These are phyloP conservation scores for Aspergillus ochraceus DNA, from an alignment of 2,329 filamentous ascomycete genomes.

Conservation along the genomic window DNA sequence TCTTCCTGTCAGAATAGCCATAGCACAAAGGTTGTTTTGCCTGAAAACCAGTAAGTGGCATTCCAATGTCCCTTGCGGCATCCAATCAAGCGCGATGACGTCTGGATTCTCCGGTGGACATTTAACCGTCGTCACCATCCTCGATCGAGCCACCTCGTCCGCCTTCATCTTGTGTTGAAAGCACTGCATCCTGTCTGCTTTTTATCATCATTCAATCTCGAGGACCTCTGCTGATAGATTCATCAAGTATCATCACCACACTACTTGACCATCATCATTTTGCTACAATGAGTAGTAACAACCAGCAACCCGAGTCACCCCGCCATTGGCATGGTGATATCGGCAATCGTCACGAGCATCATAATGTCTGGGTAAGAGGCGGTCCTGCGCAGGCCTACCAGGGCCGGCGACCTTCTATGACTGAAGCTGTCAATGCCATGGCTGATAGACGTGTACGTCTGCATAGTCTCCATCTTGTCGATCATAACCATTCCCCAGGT, in stretches of 20 bases:
- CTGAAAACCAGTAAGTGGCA: background rate
- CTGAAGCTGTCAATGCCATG: conserved; percentile 23
- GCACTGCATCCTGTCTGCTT: background rate
- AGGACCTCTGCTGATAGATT: background rate
- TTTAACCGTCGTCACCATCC: background rate
- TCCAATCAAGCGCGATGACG: background rate
- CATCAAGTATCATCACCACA: background rate
- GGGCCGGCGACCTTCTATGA: conserved; percentile 23
- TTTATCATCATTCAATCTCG: background rate
- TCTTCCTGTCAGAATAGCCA: background rate
- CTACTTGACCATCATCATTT: background rate
- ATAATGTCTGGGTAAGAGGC: conserved; percentile 37
- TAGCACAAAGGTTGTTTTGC: background rate
- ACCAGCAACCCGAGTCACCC: conserved; percentile 20
- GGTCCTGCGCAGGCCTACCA: conserved; percentile 20
- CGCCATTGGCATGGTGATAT: conserved; percentile 37
- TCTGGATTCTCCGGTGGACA: background rate
- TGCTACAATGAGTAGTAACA: conserved; percentile 15
- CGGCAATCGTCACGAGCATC: conserved; percentile 37
- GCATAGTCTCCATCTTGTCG: background rate
- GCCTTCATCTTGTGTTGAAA: background rate
- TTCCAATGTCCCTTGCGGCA: background rate
- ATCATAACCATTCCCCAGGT: background rate
- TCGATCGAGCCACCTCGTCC: background rate
- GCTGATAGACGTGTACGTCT: conserved; percentile 30